Base-by-base conservation (phyloP, 2,329 filamentous ascomycete genomes). In the Aspergillus flavus region DNA sequence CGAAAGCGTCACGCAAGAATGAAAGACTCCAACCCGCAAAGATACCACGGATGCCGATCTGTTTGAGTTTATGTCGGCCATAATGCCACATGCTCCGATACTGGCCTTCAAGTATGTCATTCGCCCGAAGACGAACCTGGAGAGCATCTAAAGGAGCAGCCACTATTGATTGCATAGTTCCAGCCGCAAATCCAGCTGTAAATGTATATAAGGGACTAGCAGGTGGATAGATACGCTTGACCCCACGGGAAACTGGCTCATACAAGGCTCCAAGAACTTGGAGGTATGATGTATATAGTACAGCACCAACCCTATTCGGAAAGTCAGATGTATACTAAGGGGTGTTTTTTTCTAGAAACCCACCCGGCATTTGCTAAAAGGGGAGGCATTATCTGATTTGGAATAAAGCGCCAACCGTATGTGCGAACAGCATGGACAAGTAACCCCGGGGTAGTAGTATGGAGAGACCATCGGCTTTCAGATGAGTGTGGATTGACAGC, bases 71-170 rank as follows among this genome's bases (percentile, higher is more conserved):
- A 62, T 83, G 79, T 30, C 76, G 77, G 2, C 83, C 84, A 70
- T 89, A 89, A 63, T 87, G 83, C 87, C 86, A 89, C 83, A 89
- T 87, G 68, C 80, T 87, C 57, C 82, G 83, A 74, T 88, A 86
- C 62, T 83, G 84, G 16, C 85, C 85, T 55, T 85, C 79, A n/a
- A 87, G 77, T 67, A 87, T 83, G 64, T 89, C 87, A 62, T 80
- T 80, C 36, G 85, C 85, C 65, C 84, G 84, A 70, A 89, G 86
- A 39, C 87, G 85, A 34, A 87, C 83, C 66, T 88, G 86, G 2
- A 89, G 78, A 4, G 87, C 87, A 72, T 90, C 87, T 7, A 89
- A 79, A 16, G 87, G 87, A 0, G 87, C 87, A 16, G 87, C 87
- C 50, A 89, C 73, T 10, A 89, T 69, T n/a, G 85, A 87, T 67